These are phyloP conservation scores for Aspergillus terreus DNA, from an alignment of 2,329 filamentous ascomycete species.

Conservation along the genomic window DNA sequence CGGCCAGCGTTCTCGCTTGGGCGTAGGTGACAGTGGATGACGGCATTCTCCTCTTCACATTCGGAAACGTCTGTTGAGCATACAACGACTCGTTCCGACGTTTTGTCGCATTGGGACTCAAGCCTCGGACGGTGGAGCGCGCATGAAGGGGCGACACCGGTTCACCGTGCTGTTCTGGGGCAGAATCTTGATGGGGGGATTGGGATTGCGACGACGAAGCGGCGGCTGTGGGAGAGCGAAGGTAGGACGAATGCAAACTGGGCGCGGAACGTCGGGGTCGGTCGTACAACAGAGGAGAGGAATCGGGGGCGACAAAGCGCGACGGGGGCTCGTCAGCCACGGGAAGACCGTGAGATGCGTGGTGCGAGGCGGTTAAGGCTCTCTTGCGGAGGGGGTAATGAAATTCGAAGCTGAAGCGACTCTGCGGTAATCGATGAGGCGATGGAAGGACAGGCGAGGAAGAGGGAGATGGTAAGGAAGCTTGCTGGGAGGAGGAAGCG, in stretches of 20 bases:
- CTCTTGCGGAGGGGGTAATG: slow-evolving; percentile 18
- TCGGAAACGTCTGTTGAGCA: slow-evolving; percentile 21
- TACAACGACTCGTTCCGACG: slow-evolving; percentile 23
- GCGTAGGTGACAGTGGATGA: slow-evolving; percentile 27
- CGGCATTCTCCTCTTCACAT: slow-evolving; percentile 32
- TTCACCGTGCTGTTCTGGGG: slow-evolving; percentile 13
- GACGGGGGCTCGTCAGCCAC: slow-evolving; percentile 4
- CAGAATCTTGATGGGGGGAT: slow-evolving; percentile 5
- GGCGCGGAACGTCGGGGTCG: slow-evolving; percentile 28
- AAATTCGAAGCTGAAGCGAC: slow-evolving; percentile 22
- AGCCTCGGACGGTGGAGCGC: slow-evolving; percentile 20
- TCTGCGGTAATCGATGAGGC: slow-evolving; percentile 18
- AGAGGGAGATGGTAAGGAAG: slow-evolving; percentile 21
- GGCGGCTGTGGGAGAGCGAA: slow-evolving; percentile 18
- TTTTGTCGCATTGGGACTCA: slow-evolving; percentile 27
- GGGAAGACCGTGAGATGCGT: slow-evolving; percentile 13
- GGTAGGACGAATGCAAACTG: slow-evolving; percentile 19
- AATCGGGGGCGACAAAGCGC: background rate
- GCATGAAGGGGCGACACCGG: slow-evolving; percentile 21
- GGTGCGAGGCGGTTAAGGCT: slow-evolving; percentile 16
- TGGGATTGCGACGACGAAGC: slow-evolving; percentile 14
- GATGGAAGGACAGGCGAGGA: slow-evolving; percentile 33
- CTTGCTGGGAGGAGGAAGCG: background rate
- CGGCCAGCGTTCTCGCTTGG: slow-evolving; percentile 24
- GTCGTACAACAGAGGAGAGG: slow-evolving; percentile 42